Conservation (phyloP, 208 protist genomes). For the Crithidia acanthocephali region DNA sequence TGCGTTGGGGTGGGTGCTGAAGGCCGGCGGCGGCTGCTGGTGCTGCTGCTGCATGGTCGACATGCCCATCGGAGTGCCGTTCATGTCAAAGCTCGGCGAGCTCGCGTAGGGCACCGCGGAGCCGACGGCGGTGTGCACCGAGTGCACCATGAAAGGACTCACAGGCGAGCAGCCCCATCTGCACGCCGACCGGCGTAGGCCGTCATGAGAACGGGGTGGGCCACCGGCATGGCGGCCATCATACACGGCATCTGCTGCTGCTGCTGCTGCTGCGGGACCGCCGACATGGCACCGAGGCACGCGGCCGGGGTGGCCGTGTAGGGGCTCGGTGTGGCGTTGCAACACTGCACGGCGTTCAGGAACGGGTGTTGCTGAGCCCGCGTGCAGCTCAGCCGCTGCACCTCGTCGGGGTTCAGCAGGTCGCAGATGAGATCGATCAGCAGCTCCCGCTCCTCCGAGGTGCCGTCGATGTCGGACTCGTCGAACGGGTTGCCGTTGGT, state of each 20-base stretch:
- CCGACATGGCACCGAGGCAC: slow-evolving; percentile 13
- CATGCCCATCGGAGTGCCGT: slow-evolving; percentile 13
- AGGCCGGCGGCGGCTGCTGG: slow-evolving; percentile 20
- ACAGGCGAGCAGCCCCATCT: slow-evolving; percentile 30
- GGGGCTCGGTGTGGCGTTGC: slow-evolving; percentile 23
- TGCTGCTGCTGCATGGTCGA: slow-evolving; percentile 2
- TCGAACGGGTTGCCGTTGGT: slow-evolving; percentile 28
- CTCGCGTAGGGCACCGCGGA: slow-evolving; percentile 21
- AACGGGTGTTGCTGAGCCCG: slow-evolving; percentile 76
- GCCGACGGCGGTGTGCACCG: slow-evolving; percentile 18
- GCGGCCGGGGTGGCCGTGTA: slow-evolving; percentile 18
- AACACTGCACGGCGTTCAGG: slow-evolving; percentile 12
- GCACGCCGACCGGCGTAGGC: slow-evolving; percentile 26
- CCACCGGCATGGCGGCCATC: slow-evolving; percentile 20
- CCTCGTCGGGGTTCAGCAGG: slow-evolving; percentile 75
- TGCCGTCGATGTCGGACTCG: slow-evolving; percentile 30
- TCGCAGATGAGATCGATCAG: slow-evolving; percentile 73
- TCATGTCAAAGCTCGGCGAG: slow-evolving; percentile 24
- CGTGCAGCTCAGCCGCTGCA: slow-evolving; percentile 59
- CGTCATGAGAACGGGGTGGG: slow-evolving; percentile 25
- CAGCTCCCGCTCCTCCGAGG: slow-evolving; percentile 40
- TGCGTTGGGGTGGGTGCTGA: slow-evolving; percentile 33
- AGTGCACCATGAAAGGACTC: slow-evolving; percentile 31
- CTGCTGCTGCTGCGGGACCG: slow-evolving; percentile 15
- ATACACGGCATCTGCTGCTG: slow-evolving; percentile 28